These are phyloP conservation scores for Inga oerstediana DNA, from an alignment of 306 rosid species.

Conservation along the genomic window DNA sequence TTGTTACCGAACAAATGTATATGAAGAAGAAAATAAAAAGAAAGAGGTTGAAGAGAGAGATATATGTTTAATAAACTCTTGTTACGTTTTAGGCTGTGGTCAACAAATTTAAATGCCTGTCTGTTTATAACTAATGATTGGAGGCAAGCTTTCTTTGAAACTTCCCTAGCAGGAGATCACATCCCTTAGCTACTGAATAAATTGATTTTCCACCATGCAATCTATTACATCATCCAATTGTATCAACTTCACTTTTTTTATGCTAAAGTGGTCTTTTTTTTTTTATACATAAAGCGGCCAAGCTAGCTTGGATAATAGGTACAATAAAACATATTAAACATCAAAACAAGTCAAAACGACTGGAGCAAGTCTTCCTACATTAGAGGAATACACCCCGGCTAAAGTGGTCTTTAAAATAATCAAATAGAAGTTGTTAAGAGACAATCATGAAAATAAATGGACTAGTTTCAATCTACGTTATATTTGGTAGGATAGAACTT, in stretches of 20 bases:
- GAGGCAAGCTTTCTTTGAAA: not conserved
- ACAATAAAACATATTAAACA: too few relatives aligned
- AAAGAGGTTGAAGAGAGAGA: not conserved
- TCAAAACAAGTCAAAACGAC: too few relatives aligned
- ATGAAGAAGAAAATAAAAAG: not conserved
- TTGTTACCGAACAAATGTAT: too few relatives aligned
- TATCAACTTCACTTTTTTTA: not conserved
- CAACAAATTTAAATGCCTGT: not conserved
- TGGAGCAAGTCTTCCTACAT: too few relatives aligned
- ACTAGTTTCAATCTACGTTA: not conserved
- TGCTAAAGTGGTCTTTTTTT: not conserved
- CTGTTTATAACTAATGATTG: not conserved
- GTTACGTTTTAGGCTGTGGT: not conserved
- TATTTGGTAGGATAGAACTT: not conserved
- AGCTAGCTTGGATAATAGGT: too few relatives aligned
- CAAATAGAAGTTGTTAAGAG: not conserved
- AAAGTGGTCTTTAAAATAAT: not conserved
- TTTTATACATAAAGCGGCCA: too few relatives aligned
- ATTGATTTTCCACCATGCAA: not conserved
- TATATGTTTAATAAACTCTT: not conserved
- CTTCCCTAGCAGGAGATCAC: not conserved
- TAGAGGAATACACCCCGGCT: not conserved
- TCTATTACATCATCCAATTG: not conserved
- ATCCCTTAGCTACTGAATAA: not conserved
- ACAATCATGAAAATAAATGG: not conserved